Percentiles rank a stretch among this genome's conserved stretches.
Evolutionary conservation across 768 basidiomycete species (phyloP).

Genomic region (Phlebiopsis gigantea): DNA sequence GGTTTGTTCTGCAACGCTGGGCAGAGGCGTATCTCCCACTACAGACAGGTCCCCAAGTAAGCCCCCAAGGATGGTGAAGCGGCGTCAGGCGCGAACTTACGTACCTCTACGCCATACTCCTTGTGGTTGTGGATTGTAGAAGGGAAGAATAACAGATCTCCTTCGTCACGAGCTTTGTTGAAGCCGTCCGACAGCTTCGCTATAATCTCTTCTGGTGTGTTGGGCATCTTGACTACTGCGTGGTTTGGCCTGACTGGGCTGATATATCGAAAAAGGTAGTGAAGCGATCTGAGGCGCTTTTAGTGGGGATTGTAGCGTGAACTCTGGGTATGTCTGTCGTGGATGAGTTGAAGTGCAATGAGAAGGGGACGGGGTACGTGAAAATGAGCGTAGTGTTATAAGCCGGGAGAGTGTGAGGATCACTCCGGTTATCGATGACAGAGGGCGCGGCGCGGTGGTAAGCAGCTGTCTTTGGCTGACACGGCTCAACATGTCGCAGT

Average conservation of each 20-base stretch:
- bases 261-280: neutral
- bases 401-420: neutral
- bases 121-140: conserved; percentile 57
- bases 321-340: neutral
- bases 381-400: neutral
- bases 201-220: conserved; percentile 41
- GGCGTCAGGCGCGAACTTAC: conserved; percentile 11
- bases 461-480: neutral
- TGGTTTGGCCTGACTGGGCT: too few species aligned
- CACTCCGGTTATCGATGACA: conserved; percentile 5
- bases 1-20: conserved; percentile 83
- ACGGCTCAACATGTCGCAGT: neutral
- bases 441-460: neutral
- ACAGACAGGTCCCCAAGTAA: conserved; percentile 8
- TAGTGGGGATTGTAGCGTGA: neutral
- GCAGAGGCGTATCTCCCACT: conserved; percentile 88
- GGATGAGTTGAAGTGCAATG: neutral
- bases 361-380: neutral
- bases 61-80: too few species aligned
- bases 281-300: neutral
- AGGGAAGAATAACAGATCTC: conserved; percentile 75
- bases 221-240: neutral
- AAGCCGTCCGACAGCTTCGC: conserved; percentile 47
- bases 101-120: conserved; percentile 64
- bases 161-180: conserved; percentile 51